phyloP scores from a whole-genome alignment of 108 stramenopile genomes.

The Poteriospumella lacustris region DNA sequence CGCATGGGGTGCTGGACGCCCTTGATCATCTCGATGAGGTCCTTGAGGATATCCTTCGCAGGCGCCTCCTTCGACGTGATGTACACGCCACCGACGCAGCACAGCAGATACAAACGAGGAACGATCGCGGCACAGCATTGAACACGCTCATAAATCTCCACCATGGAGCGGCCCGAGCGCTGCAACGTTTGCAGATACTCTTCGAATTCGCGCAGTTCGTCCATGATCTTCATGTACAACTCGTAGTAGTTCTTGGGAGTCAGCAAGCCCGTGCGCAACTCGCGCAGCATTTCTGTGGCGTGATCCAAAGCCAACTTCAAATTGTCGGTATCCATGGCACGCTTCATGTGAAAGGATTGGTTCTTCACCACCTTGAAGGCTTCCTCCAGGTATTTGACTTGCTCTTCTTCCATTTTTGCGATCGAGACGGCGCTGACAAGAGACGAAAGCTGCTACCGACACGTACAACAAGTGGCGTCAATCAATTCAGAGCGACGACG shows the following conservation, averaged over 20 bases:
- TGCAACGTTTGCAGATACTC: conserved; percentile 70
- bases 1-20: conserved; percentile 97
- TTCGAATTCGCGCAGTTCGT: conserved; percentile 84
- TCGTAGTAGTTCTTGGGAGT: conserved; percentile 96
- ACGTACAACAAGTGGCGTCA: too few relatives aligned
- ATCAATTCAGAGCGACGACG: too few relatives aligned
- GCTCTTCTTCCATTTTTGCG: background rate
- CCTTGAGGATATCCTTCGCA: conserved; percentile 78
- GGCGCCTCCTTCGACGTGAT: conserved; percentile 70
- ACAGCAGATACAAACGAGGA: conserved; percentile 91
- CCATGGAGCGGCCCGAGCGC: conserved; percentile 60
- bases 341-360: conserved; percentile 37
- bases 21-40: conserved; percentile 87
- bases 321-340: conserved; percentile 50
- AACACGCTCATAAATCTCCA: conserved; percentile 81
- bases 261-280: conserved; percentile 69
- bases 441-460: too few relatives aligned
- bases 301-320: conserved; percentile 66
- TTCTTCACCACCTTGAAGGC: background rate
- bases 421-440: too few relatives aligned
- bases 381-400: background rate
- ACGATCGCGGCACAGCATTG: conserved; percentile 88
- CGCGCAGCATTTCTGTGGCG: conserved; percentile 80
- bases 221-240: conserved; percentile 89
- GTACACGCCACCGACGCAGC: conserved; percentile 86